Percentiles rank a stretch among this genome's conserved stretches.
Conservation (phyloP, 2,329 filamentous ascomycete species). For the Aspergillus ochraceus region DNA sequence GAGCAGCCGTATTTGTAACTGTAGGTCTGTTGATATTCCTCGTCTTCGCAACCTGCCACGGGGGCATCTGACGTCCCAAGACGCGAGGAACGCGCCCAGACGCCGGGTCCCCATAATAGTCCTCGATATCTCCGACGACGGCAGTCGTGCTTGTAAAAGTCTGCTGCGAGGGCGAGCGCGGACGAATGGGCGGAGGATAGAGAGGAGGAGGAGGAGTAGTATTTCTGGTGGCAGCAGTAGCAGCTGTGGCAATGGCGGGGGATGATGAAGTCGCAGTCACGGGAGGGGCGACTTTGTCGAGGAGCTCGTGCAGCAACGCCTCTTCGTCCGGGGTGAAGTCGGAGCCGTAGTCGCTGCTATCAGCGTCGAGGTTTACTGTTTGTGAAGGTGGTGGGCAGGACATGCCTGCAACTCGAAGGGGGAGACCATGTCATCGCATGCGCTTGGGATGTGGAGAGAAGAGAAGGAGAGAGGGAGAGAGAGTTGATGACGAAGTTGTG, state of each 20-base stretch:
- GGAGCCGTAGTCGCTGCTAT: constrained; percentile 62
- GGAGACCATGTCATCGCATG: constrained; percentile 21
- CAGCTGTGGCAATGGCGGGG: constrained; percentile 20
- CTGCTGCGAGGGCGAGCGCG: not conserved
- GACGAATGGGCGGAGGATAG: not conserved
- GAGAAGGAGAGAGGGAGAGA: not conserved
- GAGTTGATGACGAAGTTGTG: not conserved
- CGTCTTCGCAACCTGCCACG: constrained; percentile 16
- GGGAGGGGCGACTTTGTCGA: constrained; percentile 43
- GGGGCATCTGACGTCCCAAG: constrained; percentile 40
- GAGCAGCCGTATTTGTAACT: constrained; percentile 22
- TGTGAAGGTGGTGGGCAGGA: constrained; percentile 25
- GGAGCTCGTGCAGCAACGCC: constrained; percentile 52
- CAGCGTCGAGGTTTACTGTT: constrained; percentile 12
- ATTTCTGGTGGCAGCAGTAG: constrained; percentile 15
- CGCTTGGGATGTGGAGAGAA: not conserved
- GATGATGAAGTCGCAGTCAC: too few species aligned
- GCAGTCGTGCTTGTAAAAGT: constrained; percentile 14
- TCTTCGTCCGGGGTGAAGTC: constrained; percentile 62
- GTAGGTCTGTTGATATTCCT: constrained; percentile 2
- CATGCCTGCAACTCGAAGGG: constrained; percentile 29
- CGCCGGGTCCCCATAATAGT: constrained; percentile 41
- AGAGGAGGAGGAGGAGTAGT: not conserved
- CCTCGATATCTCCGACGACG: constrained; percentile 43
- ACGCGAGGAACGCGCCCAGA: constrained; percentile 42